phyloP scores from a whole-genome alignment of 208 protist genomes.

The Polymyxa betae region DNA sequence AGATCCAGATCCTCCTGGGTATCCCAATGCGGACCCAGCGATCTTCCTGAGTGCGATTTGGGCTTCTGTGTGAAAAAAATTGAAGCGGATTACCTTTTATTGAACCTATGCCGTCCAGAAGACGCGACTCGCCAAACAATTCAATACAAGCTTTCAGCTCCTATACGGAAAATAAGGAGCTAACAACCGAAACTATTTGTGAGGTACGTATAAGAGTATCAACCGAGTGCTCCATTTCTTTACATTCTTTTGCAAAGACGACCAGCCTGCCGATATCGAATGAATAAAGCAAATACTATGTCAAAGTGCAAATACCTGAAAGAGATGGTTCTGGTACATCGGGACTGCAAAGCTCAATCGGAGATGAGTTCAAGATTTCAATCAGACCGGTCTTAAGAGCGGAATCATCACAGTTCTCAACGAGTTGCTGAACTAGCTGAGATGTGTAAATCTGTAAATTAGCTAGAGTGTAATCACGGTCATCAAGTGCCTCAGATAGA shows the following conservation, averaged over 20 bases:
- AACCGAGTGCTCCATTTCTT: constrained; percentile 42
- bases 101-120: not conserved
- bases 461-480: constrained; percentile 19
- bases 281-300: no score
- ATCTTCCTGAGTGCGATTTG: not conserved
- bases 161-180: not conserved
- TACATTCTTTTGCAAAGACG: constrained; percentile 42
- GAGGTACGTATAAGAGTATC: constrained; percentile 12
- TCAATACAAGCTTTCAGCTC: constrained; percentile 9
- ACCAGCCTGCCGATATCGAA: not conserved
- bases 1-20: constrained; percentile 32
- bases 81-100: not conserved
- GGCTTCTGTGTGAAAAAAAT: not conserved
- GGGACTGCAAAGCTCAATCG: not conserved
- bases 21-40: constrained; percentile 6
- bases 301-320: no score
- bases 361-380: not conserved
- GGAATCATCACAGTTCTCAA: constrained; percentile 18
- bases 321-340: constrained; percentile 1
- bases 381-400: not conserved
- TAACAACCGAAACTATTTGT: not conserved
- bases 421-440: constrained; percentile 44
- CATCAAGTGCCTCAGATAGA: not conserved
- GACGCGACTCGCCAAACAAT: constrained; percentile 3
- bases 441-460: constrained; percentile 5